phyloP scores from a whole-genome alignment of 805 yeast genomes.

The Kodamaea kaohsiungensis region DNA sequence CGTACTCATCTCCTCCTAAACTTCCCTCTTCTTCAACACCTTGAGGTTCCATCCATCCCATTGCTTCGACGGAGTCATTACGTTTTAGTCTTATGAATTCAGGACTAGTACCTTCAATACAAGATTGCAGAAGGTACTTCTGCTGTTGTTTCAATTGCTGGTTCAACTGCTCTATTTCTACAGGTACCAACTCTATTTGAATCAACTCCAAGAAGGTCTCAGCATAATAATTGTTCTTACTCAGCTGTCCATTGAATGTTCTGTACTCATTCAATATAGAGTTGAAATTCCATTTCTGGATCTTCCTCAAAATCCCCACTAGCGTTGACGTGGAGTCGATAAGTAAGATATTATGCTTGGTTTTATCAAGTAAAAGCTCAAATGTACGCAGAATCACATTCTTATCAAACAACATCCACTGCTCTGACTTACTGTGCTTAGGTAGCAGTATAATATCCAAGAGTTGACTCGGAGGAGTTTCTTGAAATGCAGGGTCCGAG shows the following conservation, averaged over 20 bases:
- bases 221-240: constrained; percentile 72
- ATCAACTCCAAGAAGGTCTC: constrained; percentile 82
- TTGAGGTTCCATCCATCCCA: constrained; percentile 7
- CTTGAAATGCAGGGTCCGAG: neutral
- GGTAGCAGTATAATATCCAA: neutral
- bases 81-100: constrained; percentile 5
- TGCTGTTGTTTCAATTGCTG: constrained; percentile 19
- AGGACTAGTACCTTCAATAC: constrained; percentile 7
- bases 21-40: constrained; percentile 18
- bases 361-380: constrained; percentile 60
- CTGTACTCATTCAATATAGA: constrained; percentile 85
- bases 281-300: constrained; percentile 87
- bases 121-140: constrained; percentile 8
- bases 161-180: constrained; percentile 34
- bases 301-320: constrained; percentile 75
- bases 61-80: constrained; percentile 1
- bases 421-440: constrained; percentile 43
- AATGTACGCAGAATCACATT: constrained; percentile 65
- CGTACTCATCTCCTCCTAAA: constrained; percentile 28
- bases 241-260: constrained; percentile 61
- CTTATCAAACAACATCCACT: constrained; percentile 77
- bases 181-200: constrained; percentile 51
- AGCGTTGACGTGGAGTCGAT: constrained; percentile 81
- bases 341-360: constrained; percentile 66
- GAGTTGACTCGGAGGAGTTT: neutral